Evolutionary conservation across 331 rosid species (phyloP), one percentile per base, ranked within the genome.

Genomic region (Telfairia occidentalis): DNA sequence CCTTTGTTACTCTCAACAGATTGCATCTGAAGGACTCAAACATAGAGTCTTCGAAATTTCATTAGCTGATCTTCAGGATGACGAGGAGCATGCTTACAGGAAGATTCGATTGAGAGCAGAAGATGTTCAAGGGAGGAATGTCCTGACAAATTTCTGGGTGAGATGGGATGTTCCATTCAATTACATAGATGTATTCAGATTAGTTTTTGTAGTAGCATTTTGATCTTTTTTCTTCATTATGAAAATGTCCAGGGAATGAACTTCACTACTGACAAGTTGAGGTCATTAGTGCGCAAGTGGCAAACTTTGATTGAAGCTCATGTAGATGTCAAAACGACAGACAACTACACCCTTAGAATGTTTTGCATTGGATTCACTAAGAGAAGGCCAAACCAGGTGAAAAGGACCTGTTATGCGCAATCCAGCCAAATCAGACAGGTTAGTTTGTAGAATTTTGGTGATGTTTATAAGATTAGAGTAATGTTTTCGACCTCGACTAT

Each of bases 81-180:
- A 91, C 23, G 98, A 94, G 79, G 97, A 94, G 42, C 96, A 94
- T 16, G 89, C 98, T 3, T 94, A 78, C 96, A 91, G 92, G 78
- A 94, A 94, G 97, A 88, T 91, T 73, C 76, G 96, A 29, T 78
- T 94, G 90, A 94, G 98, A 75, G 96, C 96, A 53, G 98, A 94
- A 77, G 98, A 94, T 78, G 90, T 91, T 52, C 97, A 94, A 61
- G 98, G 97, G 45, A 91, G 72, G 87, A 88, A 86, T 84, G 97
- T 94, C 5, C 80, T 91, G 19, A 94, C 98, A 0, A 94, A 94
- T 76, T 94, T 94, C 86, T 91, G 96, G 96, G 98, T 94, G 83
- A 73, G 88, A 50, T 66, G 0, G 16, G 11, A 78, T 38, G 48
- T 29, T 32, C 11, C 9, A 29, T 18, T 46, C 18, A 46, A 1